phyloP scores from a whole-genome alignment of 2,329 filamentous ascomycete genomes.

The Diplodia scrobiculata region DNA sequence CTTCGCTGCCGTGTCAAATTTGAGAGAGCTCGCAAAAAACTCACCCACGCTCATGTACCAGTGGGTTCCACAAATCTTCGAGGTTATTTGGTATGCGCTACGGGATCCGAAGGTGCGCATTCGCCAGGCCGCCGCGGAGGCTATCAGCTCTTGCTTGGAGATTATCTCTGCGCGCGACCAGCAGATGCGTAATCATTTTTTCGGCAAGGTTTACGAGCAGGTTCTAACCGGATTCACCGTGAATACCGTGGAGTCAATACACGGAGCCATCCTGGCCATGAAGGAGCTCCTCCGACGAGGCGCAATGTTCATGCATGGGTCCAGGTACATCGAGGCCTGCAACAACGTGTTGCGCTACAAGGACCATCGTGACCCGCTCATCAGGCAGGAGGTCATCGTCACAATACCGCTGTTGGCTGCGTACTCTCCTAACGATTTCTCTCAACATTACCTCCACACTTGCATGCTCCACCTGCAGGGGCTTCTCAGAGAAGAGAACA shows the following conservation, averaged over 20 bases:
- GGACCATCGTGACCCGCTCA: conserved; percentile 84
- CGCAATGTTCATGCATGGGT: conserved; percentile 98
- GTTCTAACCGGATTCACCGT: conserved; percentile 73
- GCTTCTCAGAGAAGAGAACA: conserved; percentile 84
- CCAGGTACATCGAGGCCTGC: conserved; percentile 81
- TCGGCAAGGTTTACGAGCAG: conserved; percentile 87
- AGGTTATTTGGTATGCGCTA: conserved; percentile 93
- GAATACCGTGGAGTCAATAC: conserved; percentile 81
- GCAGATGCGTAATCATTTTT: conserved; percentile 82
- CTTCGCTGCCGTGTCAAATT: conserved; percentile 87
- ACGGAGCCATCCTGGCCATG: conserved; percentile 89
- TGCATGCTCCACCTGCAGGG: conserved; percentile 96
- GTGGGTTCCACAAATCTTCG: conserved; percentile 92
- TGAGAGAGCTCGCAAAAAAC: conserved; percentile 87
- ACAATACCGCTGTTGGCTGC: conserved; percentile 91
- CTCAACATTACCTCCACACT: conserved; percentile 81
- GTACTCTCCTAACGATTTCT: conserved; percentile 90
- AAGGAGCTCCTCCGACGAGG: conserved; percentile 92
- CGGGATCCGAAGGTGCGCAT: conserved; percentile 89
- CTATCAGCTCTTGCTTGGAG: conserved; percentile 91
- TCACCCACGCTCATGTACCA: conserved; percentile 94
- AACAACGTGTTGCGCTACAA: conserved; percentile 91
- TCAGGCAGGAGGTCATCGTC: conserved; percentile 84
- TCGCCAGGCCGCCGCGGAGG: conserved; percentile 85
- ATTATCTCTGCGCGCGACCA: conserved; percentile 93